Evolutionary conservation across 441 rosid species (phyloP).

Genomic region (Geranium incanum): DNA sequence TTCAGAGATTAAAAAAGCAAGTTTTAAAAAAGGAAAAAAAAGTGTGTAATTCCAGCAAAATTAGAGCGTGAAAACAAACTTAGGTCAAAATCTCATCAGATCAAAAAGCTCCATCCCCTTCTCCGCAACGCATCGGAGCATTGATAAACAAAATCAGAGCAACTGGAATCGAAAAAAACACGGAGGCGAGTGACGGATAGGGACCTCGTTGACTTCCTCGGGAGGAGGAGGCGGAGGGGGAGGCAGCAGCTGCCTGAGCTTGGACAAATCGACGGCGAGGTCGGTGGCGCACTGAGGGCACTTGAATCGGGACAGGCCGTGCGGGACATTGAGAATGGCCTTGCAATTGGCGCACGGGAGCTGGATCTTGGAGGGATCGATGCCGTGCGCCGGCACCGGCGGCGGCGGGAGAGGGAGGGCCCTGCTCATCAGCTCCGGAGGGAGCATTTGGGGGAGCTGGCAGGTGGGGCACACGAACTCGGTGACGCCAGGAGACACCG

Average conservation of each 20-base stretch:
- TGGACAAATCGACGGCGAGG: slow-evolving; percentile 75
- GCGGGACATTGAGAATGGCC: slow-evolving; percentile 93
- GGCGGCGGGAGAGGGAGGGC: slow-evolving; percentile 25
- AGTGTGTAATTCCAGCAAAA: background rate
- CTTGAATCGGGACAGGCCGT: slow-evolving; percentile 68
- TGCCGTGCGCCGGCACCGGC: slow-evolving; percentile 76
- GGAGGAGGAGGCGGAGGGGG: slow-evolving; percentile 43
- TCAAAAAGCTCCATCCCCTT: background rate
- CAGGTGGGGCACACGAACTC: slow-evolving; percentile 86
- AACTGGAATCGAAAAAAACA: background rate
- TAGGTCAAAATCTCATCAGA: slow-evolving; percentile 1
- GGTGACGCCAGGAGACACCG: slow-evolving; percentile 56
- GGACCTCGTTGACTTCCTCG: slow-evolving; percentile 93
- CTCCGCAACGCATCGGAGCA: background rate
- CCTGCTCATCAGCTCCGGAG: slow-evolving; percentile 74
- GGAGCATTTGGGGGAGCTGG: slow-evolving; percentile 87
- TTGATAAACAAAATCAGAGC: background rate
- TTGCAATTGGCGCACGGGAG: slow-evolving; percentile 90
- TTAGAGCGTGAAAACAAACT: background rate
- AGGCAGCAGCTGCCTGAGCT: slow-evolving; percentile 47
- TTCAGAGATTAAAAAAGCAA: background rate
- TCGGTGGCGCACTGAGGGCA: slow-evolving; percentile 87
- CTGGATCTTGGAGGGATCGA: slow-evolving; percentile 98
- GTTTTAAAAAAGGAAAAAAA: background rate
- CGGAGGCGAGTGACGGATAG: background rate